These are phyloP conservation scores for Trichoderma endophyticum DNA, from an alignment of 2,329 filamentous ascomycete species.

Conservation along the genomic window DNA sequence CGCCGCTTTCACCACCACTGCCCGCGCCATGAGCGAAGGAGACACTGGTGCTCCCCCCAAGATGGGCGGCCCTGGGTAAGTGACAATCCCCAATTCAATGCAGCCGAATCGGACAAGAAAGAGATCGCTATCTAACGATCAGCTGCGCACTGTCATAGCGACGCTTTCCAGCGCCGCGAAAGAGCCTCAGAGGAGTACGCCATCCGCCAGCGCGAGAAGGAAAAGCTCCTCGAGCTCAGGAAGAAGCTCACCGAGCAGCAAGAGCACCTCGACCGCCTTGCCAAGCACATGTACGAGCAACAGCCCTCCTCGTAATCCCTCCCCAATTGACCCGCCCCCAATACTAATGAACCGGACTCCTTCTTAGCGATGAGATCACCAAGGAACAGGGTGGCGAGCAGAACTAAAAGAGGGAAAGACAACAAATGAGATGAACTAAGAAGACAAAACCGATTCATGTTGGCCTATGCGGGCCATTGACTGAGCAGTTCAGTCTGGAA, in stretches of 20 bases:
- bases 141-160: conserved; percentile 48
- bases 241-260: conserved; percentile 73
- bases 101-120: neutral
- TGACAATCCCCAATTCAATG: conserved; percentile 20
- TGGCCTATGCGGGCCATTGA: neutral
- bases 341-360: conserved; percentile 15
- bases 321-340: neutral
- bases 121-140: neutral
- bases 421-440: neutral
- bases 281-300: conserved; percentile 69
- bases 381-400: conserved; percentile 67
- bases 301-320: conserved; percentile 33
- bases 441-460: conserved; percentile 16
- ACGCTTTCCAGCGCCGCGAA: conserved; percentile 91
- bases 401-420: conserved; percentile 43
- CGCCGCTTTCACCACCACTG: conserved; percentile 60
- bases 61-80: conserved; percentile 53
- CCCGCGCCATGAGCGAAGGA: conserved; percentile 64
- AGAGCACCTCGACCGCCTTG: conserved; percentile 78
- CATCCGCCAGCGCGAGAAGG: conserved; percentile 82
- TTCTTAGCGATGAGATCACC: conserved; percentile 69
- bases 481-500: conserved; percentile 2
- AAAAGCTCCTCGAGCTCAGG: conserved; percentile 79
- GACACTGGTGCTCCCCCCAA: conserved; percentile 63
- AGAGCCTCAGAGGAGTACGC: conserved; percentile 79